These are phyloP conservation scores for Erythrophleum fordii DNA, from an alignment of 306 rosid genomes.

Conservation along the genomic window DNA sequence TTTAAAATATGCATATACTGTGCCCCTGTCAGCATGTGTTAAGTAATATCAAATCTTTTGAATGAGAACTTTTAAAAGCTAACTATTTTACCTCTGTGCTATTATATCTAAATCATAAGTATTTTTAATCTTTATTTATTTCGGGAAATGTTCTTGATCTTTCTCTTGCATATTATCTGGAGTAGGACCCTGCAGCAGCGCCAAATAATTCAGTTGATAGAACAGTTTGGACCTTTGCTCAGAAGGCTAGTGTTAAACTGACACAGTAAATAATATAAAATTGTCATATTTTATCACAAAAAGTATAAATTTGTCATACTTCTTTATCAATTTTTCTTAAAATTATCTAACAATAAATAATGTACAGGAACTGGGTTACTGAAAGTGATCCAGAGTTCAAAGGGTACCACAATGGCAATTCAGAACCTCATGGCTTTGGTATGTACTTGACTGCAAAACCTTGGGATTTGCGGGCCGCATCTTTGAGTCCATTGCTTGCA, in stretches of 20 bases:
- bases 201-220: constrained; percentile 68
- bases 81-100: neutral
- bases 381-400: constrained; percentile 94
- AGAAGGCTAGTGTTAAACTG: constrained; percentile 82
- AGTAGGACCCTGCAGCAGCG: constrained; percentile 63
- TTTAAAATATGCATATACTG: constrained; percentile 21
- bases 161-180: constrained; percentile 28
- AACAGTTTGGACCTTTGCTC: constrained; percentile 87
- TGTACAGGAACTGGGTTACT: constrained; percentile 90
- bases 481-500: neutral
- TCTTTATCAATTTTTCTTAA: neutral
- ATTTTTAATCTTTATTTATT: constrained; percentile 14
- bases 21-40: neutral
- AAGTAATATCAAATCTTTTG: no score
- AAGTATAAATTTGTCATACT: neutral
- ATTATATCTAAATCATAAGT: neutral
- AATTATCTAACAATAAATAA: constrained; percentile 39
- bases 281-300: neutral
- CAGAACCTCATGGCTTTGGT: constrained; percentile 98
- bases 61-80: no score
- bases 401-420: constrained; percentile 97
- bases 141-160: constrained; percentile 24
- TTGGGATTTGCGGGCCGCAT: neutral
- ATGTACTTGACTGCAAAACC: constrained; percentile 29
- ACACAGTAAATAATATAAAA: constrained; percentile 67